These are phyloP conservation scores for Cyberlindnera xylosilytica DNA, from an alignment of 805 yeast genomes.

Conservation along the genomic window DNA sequence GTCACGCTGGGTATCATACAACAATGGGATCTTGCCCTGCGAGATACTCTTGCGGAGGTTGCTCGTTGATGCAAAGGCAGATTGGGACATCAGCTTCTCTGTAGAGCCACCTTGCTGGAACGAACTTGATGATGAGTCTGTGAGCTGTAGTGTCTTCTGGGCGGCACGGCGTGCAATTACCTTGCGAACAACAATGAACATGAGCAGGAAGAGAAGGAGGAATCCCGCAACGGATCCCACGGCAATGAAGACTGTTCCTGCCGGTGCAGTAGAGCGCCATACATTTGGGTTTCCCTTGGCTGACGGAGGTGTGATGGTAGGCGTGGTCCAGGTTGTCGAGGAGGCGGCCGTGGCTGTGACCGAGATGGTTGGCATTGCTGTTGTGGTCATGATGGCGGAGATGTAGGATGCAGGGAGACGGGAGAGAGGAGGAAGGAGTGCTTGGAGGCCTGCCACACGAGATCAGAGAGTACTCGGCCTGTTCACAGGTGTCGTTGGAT, in stretches of 20 bases:
- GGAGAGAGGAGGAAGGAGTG: too few relatives aligned
- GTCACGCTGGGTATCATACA: constrained; percentile 17
- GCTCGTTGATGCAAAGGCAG: constrained; percentile 4
- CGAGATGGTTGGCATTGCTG: constrained; percentile 14
- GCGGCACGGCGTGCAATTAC: constrained; percentile 50
- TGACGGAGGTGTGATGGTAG: constrained; percentile 49
- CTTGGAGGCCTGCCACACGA: too few relatives aligned
- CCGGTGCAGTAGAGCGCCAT: constrained; percentile 46
- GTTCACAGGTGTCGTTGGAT: too few relatives aligned
- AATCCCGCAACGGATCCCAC: constrained; percentile 70
- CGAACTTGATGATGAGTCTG: constrained; percentile 20
- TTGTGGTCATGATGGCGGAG: constrained; percentile 3
- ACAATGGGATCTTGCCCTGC: constrained; percentile 19
- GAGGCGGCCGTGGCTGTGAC: constrained; percentile 8
- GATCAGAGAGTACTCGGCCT: too few relatives aligned
- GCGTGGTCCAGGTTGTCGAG: constrained; percentile 26
- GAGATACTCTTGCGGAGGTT: constrained; percentile 13
- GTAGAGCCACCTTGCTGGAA: constrained; percentile 13
- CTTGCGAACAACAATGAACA: constrained; percentile 51
- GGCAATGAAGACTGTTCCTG: constrained; percentile 81
- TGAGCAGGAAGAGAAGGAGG: constrained; percentile 45
- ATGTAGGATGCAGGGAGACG: too few relatives aligned
- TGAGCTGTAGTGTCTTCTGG: constrained; percentile 36
- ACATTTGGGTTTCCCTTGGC: constrained; percentile 63
- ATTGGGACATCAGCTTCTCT: constrained; percentile 8